These are phyloP conservation scores for Pseudogymnoascus sp. DNA, from an alignment of 2,329 filamentous ascomycete species.

Conservation along the genomic window DNA sequence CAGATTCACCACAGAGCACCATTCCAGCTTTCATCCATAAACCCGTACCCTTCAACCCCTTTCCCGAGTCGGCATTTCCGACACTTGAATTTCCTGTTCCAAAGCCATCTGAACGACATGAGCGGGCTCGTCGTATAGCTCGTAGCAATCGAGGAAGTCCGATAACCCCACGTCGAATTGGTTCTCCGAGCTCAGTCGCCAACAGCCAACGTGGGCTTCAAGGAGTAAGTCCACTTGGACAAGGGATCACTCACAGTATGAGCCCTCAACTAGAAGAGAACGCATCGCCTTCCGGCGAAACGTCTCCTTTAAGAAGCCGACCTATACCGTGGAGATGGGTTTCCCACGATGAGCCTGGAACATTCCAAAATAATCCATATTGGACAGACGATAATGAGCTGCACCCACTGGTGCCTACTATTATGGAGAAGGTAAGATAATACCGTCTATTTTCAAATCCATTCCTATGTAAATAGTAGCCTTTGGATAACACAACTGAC, in stretches of 20 bases:
- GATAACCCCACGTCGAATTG: not conserved
- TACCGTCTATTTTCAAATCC: not conserved
- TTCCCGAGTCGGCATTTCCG: not conserved
- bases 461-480: not conserved
- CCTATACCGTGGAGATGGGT: not conserved
- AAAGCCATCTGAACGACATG: not conserved
- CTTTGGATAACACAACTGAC: not conserved
- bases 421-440: not conserved
- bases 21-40: not conserved
- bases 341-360: not conserved
- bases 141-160: not conserved
- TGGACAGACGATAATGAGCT: not conserved
- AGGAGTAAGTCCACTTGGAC: not conserved
- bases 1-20: not conserved
- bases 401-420: not conserved
- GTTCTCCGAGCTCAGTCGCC: not conserved
- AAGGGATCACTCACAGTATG: not conserved
- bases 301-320: not conserved
- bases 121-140: not conserved
- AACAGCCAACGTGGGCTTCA: not conserved
- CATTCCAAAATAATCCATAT: not conserved
- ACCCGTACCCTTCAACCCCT: not conserved
- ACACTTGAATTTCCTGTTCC: conserved; percentile 3
- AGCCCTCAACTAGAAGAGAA: not conserved
- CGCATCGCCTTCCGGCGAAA: too few species aligned